Evolutionary conservation across 2,329 filamentous ascomycete genomes (phyloP), one percentile per base, ranked within the genome.

Genomic region (Dactylellina sp.): DNA sequence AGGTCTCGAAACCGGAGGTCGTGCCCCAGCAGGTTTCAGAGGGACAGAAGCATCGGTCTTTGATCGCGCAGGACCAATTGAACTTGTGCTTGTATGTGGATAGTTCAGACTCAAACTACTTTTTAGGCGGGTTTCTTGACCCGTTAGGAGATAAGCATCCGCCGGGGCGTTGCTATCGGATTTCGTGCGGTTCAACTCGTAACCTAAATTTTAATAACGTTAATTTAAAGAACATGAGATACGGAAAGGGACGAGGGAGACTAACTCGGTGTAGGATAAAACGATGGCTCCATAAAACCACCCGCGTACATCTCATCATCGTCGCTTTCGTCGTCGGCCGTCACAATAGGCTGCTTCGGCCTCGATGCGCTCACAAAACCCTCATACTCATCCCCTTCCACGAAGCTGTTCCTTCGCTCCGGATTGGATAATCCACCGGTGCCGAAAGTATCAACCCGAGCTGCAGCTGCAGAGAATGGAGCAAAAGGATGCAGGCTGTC

Each of bases 351-450:
- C 93, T 97, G 78, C 93, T 97, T 78, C 93, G 84, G 72, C 92
- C 87, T 76, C 93, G 83, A 46, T 80, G 81, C 75, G 82, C 86
- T 5, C 84, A 85, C 55, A 85, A 88, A 70, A 42, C 71, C 71
- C 22, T 75, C 71, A 16, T 75, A 75, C 37, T 75, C 71, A 57
- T 75, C 71, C 42, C 71, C 71, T 55, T 75, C 71, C 24, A 46
- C 50, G 22, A 22, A 75, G 32, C 71, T 75, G 16, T 75, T 75
- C 11, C 71, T 49, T 40, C 71, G 39, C 49, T 70, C 71, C 1
- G 93, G 93, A 68, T 91, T 87, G 75, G 93, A 89, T 25, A 97
- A 82, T 0, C 95, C 95, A 42, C 94, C 95, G n/a, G 93, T 97
- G 6, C 91, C 93, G 55, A 88, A 91, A 50, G 92, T 93, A 81